Base-by-base conservation (phyloP, 2,329 filamentous ascomycete species). In the Amauroascus niger region DNA sequence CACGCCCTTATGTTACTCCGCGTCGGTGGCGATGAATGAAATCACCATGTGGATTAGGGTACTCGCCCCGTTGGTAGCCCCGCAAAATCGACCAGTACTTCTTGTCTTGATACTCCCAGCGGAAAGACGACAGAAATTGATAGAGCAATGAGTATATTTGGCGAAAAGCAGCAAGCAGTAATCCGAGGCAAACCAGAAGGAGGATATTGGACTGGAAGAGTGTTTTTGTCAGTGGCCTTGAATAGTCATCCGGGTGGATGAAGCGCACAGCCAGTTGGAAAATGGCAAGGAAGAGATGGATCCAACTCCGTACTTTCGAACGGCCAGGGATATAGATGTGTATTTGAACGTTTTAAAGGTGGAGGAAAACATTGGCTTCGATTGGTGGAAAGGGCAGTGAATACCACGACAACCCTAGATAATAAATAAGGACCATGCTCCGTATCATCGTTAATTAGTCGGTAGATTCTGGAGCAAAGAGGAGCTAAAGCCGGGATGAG, bases 261-360 rank as follows among this genome's bases (percentile, higher is more conserved):
- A 32, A 41, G 48, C 48, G 22, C 35, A 32, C 35, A 41, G 48
- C n/a, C 50, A 18, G 18, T 16, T 35, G 46, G 11, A 40, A 37
- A 40, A 49, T 49, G 32, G 46, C 39, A 45, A 39, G 50, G 40
- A 52, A 46, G 33, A 52, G 50, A 52, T 52, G 50, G 50, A 40
- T 37, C 41, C 6, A 32, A 26, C 20, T 46, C 39, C 28, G 33
- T 51, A 41, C 26, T 20, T 18, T 26, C 22, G 30, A 44, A 24
- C 11, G 49, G 30, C 16, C 49, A 52, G 49, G 49, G 49, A 45
- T 44, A 32, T 39, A 24, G 48, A 43, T 43, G 24, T 52, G 40
- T 52, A 52, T 52, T 52, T 52, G 50, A 52, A 52, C 30, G 50
- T 52, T 52, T 52, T 46, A 52, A 33, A 46, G 33, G 40, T 52